Percentiles rank a stretch among this genome's conserved stretches.
Conservation (phyloP, 768 basidiomycete species). For the Amanita brunnescens region DNA sequence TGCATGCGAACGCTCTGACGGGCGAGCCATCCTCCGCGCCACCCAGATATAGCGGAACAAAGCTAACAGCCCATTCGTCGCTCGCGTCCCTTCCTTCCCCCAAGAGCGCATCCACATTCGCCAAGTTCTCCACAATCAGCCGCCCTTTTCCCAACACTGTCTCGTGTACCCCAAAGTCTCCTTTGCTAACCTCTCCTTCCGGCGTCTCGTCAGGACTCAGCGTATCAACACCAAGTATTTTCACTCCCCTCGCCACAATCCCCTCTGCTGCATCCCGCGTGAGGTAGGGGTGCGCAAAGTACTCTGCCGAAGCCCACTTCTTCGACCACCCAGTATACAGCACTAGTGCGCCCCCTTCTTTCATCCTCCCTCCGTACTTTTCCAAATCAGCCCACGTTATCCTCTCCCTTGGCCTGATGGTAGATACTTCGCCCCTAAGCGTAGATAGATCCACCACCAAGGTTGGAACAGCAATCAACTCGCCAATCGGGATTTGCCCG, state of each 20-base stretch:
- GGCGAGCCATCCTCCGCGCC: conserved; percentile 53
- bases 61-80: conserved; percentile 35
- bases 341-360: conserved; percentile 37
- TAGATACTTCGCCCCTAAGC: neutral
- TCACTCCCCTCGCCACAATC: conserved; percentile 43
- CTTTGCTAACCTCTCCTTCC: conserved; percentile 18
- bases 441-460: conserved; percentile 41
- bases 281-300: conserved; percentile 61
- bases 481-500: conserved; percentile 44
- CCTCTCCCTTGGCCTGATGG: conserved; percentile 23
- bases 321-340: conserved; percentile 64
- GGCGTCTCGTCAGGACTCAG: conserved; percentile 61
- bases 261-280: conserved; percentile 39
- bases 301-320: conserved; percentile 39
- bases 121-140: conserved; percentile 66
- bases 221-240: conserved; percentile 53
- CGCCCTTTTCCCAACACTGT: conserved; percentile 50
- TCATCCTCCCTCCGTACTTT: conserved; percentile 23
- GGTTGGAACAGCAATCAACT: conserved; percentile 44
- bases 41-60: conserved; percentile 53
- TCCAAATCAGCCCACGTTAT: conserved; percentile 51
- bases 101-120: conserved; percentile 37
- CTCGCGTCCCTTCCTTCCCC: conserved; percentile 13
- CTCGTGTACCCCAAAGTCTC: conserved; percentile 49
- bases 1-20: conserved; percentile 51